phyloP scores from a whole-genome alignment of 805 yeast species.

The Kuraishia hungarica region DNA sequence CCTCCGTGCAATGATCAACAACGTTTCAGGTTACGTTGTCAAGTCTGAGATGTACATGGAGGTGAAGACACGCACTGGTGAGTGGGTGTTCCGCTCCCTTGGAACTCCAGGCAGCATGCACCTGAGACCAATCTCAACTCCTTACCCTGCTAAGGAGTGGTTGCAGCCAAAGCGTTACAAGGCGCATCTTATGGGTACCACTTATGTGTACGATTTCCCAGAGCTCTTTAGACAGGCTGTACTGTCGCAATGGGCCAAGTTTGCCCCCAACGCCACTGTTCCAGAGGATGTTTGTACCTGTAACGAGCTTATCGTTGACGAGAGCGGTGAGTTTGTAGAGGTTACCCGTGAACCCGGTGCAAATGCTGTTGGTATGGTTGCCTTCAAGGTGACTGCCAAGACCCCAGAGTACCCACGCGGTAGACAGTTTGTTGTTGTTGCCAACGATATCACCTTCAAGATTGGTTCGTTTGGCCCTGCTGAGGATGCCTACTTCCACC shows the following conservation, averaged over 20 bases:
- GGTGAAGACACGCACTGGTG: constrained; percentile 84
- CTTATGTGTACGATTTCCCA: constrained; percentile 98
- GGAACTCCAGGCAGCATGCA: constrained; percentile 97
- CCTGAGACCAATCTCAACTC: constrained; percentile 88
- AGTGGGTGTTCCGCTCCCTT: constrained; percentile 94
- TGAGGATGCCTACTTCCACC: constrained; percentile 87
- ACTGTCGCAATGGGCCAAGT: constrained; percentile 73
- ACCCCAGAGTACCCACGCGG: constrained; percentile 98
- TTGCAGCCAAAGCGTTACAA: constrained; percentile 97
- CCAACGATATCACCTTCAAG: constrained; percentile 95
- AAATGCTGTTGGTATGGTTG: constrained; percentile 95
- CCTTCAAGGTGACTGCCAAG: constrained; percentile 81
- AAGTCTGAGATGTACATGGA: constrained; percentile 93
- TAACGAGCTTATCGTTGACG: constrained; percentile 79
- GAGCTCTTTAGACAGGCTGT: constrained; percentile 94
- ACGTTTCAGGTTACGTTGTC: constrained; percentile 95
- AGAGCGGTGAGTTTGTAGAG: constrained; percentile 72
- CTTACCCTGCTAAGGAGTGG: constrained; percentile 96
- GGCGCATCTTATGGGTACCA: constrained; percentile 97
- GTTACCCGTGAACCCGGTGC: constrained; percentile 96
- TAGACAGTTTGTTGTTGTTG: constrained; percentile 85
- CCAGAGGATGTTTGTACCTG: constrained; percentile 75
- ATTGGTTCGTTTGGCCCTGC: constrained; percentile 98
- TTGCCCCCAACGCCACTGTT: constrained; percentile 42
- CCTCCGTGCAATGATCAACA: constrained; percentile 91